These are phyloP conservation scores for Penstemon barbatus DNA, from an alignment of 257 asterid genomes.

Conservation along the genomic window DNA sequence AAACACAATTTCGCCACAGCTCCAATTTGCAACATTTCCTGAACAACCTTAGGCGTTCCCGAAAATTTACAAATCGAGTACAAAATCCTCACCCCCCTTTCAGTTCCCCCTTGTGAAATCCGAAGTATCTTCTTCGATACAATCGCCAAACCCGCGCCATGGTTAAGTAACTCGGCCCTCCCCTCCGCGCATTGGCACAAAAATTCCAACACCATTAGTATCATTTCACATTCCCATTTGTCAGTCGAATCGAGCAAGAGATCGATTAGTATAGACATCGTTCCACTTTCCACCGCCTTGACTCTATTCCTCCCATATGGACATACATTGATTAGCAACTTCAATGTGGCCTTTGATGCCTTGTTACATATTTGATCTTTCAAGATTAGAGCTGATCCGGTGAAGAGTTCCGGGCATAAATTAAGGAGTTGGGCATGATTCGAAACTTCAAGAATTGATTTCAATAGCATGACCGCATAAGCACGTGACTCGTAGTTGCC, in stretches of 20 bases:
- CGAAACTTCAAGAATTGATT: slow-evolving; percentile 43
- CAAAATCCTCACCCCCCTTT: slow-evolving; percentile 62
- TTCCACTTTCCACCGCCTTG: slow-evolving; percentile 65
- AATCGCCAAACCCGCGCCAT: slow-evolving; percentile 72
- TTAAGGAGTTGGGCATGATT: slow-evolving; percentile 35
- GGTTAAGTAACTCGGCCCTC: slow-evolving; percentile 65
- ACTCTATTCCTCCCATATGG: slow-evolving; percentile 58
- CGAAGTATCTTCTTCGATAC: slow-evolving; percentile 81
- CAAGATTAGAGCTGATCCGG: slow-evolving; percentile 43
- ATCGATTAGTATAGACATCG: slow-evolving; percentile 40
- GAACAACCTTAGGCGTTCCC: slow-evolving; percentile 45
- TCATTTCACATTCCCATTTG: slow-evolving; percentile 51
- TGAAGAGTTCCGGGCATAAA: slow-evolving; percentile 39
- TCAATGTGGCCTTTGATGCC: slow-evolving; percentile 49
- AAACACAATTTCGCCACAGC: slow-evolving; percentile 67
- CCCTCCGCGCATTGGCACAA: slow-evolving; percentile 89
- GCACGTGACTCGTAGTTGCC: slow-evolving; percentile 70
- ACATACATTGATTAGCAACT: slow-evolving; percentile 40
- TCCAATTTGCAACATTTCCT: slow-evolving; percentile 75
- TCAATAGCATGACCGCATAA: slow-evolving; percentile 51
- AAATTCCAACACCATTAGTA: slow-evolving; percentile 46
- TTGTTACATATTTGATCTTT: slow-evolving; percentile 49
- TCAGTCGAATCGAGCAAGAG: slow-evolving; percentile 50
- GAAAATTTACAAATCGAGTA: slow-evolving; percentile 57
- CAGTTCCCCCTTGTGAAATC: slow-evolving; percentile 71